Percentiles rank a stretch among this genome's conserved stretches.
Evolutionary conservation across 2,329 filamentous ascomycete genomes (phyloP).

Genomic region (Sclerotinia trifoliorum): DNA sequence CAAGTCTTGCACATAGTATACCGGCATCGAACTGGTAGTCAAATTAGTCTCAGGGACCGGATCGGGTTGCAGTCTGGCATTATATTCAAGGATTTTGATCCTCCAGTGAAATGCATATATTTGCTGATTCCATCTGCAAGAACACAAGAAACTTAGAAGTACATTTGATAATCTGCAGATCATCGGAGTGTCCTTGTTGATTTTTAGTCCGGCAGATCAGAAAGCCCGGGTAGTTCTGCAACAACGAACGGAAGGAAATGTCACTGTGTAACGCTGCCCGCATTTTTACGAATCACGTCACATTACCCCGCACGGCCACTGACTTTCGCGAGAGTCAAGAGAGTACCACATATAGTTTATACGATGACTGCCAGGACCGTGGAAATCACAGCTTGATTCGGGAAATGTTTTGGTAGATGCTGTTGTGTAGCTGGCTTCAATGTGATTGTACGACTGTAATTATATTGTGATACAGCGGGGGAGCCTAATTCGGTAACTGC

Average conservation of each 20-base stretch:
- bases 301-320: not conserved
- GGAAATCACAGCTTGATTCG: no score
- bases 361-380: rapidly evolving
- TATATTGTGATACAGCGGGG: not conserved
- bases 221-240: not conserved
- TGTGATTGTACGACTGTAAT: not conserved
- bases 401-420: not conserved
- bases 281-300: not conserved
- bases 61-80: no score
- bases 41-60: no score
- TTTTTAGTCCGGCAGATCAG: not conserved
- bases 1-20: not conserved
- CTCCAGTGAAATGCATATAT: no score
- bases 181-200: not conserved
- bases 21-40: no score
- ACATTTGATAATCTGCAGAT: no score
- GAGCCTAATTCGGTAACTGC: not conserved
- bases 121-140: no score
- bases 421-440: not conserved
- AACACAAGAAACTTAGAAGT: no score
- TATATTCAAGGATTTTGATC: no score
- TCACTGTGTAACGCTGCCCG: not conserved
- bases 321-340: not conserved
- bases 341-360: not conserved
- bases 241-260: not conserved